Conservation (phyloP, 2,329 filamentous ascomycete genomes). For the Neopestalotiopsis sp. region DNA sequence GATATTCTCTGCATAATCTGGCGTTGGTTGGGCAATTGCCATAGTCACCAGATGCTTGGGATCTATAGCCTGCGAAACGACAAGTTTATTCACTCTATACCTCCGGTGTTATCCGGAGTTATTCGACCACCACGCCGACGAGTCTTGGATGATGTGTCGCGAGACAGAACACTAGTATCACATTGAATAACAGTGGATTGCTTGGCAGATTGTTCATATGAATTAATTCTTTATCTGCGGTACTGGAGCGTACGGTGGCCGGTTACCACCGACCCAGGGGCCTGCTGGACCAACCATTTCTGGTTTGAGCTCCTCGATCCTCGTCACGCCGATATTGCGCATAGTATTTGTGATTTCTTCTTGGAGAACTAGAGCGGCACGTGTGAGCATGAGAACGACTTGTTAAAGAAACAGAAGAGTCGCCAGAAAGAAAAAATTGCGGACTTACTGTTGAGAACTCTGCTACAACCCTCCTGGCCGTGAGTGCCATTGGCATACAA, state of each 20-base stretch:
- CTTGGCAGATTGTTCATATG: not conserved
- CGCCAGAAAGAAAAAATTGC: too few species aligned
- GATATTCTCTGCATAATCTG: not conserved
- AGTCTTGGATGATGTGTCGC: too few species aligned
- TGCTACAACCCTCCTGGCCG: slow-evolving; percentile 3
- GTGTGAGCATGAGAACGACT: not conserved
- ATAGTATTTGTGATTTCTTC: slow-evolving; percentile 13
- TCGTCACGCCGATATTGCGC: slow-evolving; percentile 8
- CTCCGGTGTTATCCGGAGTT: not conserved
- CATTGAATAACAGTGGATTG: not conserved
- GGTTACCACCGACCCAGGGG: not conserved
- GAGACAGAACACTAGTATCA: too few species aligned
- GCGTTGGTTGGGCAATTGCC: not conserved
- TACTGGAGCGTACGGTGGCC: not conserved
- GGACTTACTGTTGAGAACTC: slow-evolving; percentile 7
- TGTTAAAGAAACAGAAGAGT: too few species aligned
- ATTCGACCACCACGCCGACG: not conserved
- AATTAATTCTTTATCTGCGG: not conserved
- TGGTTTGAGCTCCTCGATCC: slow-evolving; percentile 1
- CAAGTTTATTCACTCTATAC: not conserved
- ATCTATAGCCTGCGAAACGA: not conserved
- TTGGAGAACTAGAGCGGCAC: not conserved
- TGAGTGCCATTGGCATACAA: slow-evolving; percentile 16
- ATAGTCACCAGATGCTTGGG: not conserved
- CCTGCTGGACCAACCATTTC: slow-evolving; percentile 14